Conservation (phyloP, 148 eudicot species). For the Rhododendron williamsianum region DNA sequence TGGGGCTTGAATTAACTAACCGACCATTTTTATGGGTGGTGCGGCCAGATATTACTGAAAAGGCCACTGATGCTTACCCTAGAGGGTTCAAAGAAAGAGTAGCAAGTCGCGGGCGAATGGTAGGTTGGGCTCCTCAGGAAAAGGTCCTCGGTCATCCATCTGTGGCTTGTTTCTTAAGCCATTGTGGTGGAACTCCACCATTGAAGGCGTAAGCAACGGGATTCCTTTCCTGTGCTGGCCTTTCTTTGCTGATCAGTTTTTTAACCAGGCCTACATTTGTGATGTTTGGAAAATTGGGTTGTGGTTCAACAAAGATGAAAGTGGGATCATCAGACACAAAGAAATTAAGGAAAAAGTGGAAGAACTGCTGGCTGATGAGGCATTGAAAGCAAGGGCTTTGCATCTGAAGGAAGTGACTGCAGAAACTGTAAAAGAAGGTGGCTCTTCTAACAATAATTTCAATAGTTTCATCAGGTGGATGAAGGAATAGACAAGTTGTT, state of each 20-base stretch:
- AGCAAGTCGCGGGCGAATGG: constrained; percentile 24
- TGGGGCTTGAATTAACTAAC: constrained; percentile 38
- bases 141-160: constrained; percentile 34
- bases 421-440: constrained; percentile 21
- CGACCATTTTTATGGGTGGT: constrained; percentile 49
- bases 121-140: constrained; percentile 39
- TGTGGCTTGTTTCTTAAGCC: constrained; percentile 39
- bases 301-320: constrained; percentile 17
- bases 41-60: constrained; percentile 23
- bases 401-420: constrained; percentile 13
- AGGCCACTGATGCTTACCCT: constrained; percentile 15
- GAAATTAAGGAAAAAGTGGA: constrained; percentile 30
- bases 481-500: background rate
- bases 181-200: constrained; percentile 52
- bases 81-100: constrained; percentile 27
- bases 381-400: constrained; percentile 19
- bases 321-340: constrained; percentile 14
- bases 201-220: constrained; percentile 34
- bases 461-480: constrained; percentile 28
- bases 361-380: constrained; percentile 11
- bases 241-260: constrained; percentile 33
- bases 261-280: constrained; percentile 31
- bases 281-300: constrained; percentile 42
- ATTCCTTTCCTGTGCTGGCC: constrained; percentile 45
- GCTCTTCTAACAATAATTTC: constrained; percentile 29